Evolutionary conservation across 305 asterid species (phyloP), one percentile per base, ranked within the genome.

Genomic region (Monarda citriodora): DNA sequence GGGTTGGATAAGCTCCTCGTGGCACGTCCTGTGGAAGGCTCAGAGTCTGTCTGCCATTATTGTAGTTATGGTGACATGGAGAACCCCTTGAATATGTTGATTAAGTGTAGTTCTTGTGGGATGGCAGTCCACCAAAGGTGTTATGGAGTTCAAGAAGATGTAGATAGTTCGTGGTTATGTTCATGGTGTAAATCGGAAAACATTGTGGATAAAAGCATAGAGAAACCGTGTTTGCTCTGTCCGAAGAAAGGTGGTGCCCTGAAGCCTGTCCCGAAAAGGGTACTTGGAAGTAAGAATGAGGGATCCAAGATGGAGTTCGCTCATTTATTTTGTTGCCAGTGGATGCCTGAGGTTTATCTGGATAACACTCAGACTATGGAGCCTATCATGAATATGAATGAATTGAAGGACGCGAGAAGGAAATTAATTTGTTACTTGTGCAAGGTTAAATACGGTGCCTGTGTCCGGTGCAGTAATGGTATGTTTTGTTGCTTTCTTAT

Each of bases 381-480:
- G 63, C 94, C 96, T 46, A 77, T 95, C 67, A 66, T 84, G 82
- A 91, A 91, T 78, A 34, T 79, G 66, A 89, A 80, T 58, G 92
- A 82, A 52, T 53, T 85, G 66, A 88, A 81, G 75, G 97, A 86
- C 61, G 74, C 92, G 41, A 82, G 84, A 72, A 82, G 73, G 71
- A 95, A 84, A 70, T 64, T 82, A 82, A 67, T 91, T 79, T 95
- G 99, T 75, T 74, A 72, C 75, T 72, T 95, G 77, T 95, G 99
- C 95, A 95, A 91, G 91, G 90, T 82, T 85, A 95, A 91, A 74
- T 79, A 70, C 67, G 99, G 99, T 76, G 93, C 95, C 64, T 91
- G 98, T 79, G 94, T 95, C 64, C 86, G 95, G 65, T 95, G 99
- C 91, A 91, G 97, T 77, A 81, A 85, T 74, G 99, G 99, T 95